These are phyloP conservation scores for Spathaspora sp. DNA, from an alignment of 1,139 yeast genomes.

Conservation along the genomic window DNA sequence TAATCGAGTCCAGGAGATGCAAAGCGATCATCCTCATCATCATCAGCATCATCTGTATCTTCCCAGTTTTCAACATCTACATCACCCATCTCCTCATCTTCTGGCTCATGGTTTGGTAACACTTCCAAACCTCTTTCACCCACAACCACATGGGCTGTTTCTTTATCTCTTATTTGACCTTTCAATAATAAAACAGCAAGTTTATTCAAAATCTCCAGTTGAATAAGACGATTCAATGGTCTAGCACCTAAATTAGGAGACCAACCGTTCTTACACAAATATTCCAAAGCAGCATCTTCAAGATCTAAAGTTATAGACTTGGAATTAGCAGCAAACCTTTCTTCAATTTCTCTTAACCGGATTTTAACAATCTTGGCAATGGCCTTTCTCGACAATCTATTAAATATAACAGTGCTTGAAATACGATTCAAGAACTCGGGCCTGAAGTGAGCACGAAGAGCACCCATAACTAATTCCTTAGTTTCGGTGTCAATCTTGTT, in stretches of 20 bases:
- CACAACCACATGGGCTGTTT: conserved; percentile 64
- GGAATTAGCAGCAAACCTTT: conserved; percentile 81
- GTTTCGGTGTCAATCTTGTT: conserved; percentile 66
- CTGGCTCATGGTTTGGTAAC: conserved; percentile 80
- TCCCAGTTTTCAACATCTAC: conserved; percentile 57
- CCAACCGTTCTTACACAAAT: conserved; percentile 81
- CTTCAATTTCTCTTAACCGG: conserved; percentile 79
- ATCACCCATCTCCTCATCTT: conserved; percentile 53
- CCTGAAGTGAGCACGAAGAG: conserved; percentile 89
- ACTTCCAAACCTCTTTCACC: conserved; percentile 72
- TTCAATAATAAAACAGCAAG: conserved; percentile 85
- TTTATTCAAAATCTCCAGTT: conserved; percentile 79
- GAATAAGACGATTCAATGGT: conserved; percentile 93
- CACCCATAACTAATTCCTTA: conserved; percentile 74
- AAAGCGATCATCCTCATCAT: conserved; percentile 26
- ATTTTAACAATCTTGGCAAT: conserved; percentile 88
- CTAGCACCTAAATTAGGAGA: conserved; percentile 95
- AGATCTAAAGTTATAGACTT: conserved; percentile 70
- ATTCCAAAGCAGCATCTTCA: conserved; percentile 73
- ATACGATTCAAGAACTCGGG: conserved; percentile 98
- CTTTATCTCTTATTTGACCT: conserved; percentile 88
- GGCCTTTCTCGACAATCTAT: conserved; percentile 86
- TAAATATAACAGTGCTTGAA: conserved; percentile 87
- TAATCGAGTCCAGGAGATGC: conserved; percentile 11
- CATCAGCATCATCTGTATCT: conserved; percentile 56